A percentile compares a stretch with the other conserved stretches of the same genome.
phyloP scores from a whole-genome alignment of 1,139 yeast species.

The Zygosaccharomyces pseudobailii region DNA sequence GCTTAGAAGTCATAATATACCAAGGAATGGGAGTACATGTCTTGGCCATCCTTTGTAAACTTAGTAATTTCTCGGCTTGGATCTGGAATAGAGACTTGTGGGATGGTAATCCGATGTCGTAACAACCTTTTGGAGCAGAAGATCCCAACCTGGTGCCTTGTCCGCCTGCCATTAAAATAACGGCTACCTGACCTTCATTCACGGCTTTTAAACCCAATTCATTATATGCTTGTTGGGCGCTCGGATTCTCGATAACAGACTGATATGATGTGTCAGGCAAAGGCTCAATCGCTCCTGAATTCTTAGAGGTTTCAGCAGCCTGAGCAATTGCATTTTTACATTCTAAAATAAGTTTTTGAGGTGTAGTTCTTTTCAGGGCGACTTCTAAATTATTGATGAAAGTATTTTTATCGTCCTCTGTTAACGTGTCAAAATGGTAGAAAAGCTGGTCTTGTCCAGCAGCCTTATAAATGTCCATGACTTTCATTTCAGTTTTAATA shows the following conservation, averaged over 20 bases:
- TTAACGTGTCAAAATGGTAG: slow-evolving; percentile 20
- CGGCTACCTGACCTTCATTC: slow-evolving; percentile 70
- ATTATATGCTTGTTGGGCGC: slow-evolving; percentile 45
- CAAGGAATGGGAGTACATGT: slow-evolving; percentile 50
- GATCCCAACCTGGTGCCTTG: slow-evolving; percentile 96
- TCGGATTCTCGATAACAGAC: slow-evolving; percentile 26
- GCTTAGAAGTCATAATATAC: slow-evolving; percentile 96
- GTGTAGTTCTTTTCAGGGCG: slow-evolving; percentile 18
- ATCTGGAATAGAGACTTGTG: slow-evolving; percentile 80
- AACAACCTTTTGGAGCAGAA: slow-evolving; percentile 88
- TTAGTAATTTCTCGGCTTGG: slow-evolving; percentile 80
- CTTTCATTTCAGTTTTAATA: slow-evolving; percentile 9
- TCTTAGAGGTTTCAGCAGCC: slow-evolving; percentile 12
- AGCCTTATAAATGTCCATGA: slow-evolving; percentile 17
- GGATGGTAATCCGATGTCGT: slow-evolving; percentile 80
- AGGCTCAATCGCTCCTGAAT: slow-evolving; percentile 19
- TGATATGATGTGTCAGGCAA: slow-evolving; percentile 31
- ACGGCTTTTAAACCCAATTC: slow-evolving; percentile 65
- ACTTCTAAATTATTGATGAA: slow-evolving; percentile 18
- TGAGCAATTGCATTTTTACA: slow-evolving; percentile 26
- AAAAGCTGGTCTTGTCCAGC: slow-evolving; percentile 31
- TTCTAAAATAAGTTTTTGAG: slow-evolving; percentile 19
- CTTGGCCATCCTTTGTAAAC: slow-evolving; percentile 58
- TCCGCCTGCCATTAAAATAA: slow-evolving; percentile 93
- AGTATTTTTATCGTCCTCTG: slow-evolving; percentile 14